These are phyloP conservation scores for Aristolochia californica DNA, from an alignment of 164 flowering plant genomes.

Conservation along the genomic window DNA sequence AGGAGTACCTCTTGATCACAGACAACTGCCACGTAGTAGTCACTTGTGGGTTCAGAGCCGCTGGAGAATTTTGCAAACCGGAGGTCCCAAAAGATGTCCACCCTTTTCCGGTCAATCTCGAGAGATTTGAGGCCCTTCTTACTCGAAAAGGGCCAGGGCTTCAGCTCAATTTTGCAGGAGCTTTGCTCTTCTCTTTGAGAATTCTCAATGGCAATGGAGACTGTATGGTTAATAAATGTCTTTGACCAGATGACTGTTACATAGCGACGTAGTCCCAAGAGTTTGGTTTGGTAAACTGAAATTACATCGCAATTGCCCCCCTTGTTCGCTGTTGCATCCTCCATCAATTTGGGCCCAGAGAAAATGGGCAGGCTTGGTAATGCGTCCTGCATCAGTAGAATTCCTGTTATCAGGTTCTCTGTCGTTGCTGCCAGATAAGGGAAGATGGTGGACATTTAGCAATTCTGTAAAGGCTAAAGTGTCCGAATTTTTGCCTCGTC, in stretches of 20 bases:
- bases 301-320: constrained; percentile 26
- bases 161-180: constrained; percentile 72
- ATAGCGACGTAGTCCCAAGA: constrained; percentile 22
- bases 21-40: constrained; percentile 68
- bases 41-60: constrained; percentile 59
- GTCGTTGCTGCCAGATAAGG: too few relatives aligned
- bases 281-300: constrained; percentile 27
- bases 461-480: too few relatives aligned
- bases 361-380: too few relatives aligned
- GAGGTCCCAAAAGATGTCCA: constrained; percentile 80
- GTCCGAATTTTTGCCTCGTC: too few relatives aligned
- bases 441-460: too few relatives aligned
- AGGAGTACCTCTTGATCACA: constrained; percentile 67
- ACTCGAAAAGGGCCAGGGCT: constrained; percentile 95
- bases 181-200: constrained; percentile 23
- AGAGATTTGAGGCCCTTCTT: constrained; percentile 70
- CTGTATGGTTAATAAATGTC: constrained; percentile 24
- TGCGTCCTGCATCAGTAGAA: too few relatives aligned
- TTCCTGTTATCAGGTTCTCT: too few relatives aligned
- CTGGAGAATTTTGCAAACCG: constrained; percentile 57
- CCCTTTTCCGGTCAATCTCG: constrained; percentile 37
- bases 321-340: constrained; percentile 2
- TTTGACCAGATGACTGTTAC: constrained; percentile 43
- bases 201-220: constrained; percentile 28
- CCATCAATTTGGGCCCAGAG: too few relatives aligned